These are phyloP conservation scores for Sechiopsis laciniata DNA, from an alignment of 306 rosid genomes.

Conservation along the genomic window DNA sequence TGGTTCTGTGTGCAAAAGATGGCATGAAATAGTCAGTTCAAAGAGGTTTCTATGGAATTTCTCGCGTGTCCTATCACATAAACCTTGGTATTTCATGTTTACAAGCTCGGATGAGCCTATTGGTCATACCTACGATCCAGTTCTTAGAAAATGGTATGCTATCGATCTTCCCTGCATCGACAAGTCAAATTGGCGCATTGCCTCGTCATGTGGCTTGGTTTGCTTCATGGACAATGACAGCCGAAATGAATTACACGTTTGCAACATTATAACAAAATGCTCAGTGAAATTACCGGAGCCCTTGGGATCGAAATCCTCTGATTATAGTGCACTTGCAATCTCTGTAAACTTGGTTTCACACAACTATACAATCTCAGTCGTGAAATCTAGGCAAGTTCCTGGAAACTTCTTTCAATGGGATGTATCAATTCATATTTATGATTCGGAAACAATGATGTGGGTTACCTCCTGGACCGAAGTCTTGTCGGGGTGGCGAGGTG, in stretches of 20 bases:
- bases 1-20: constrained; percentile 72
- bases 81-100: constrained; percentile 97
- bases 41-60: constrained; percentile 60
- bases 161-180: constrained; percentile 67
- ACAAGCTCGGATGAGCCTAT: constrained; percentile 64
- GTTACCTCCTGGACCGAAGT: constrained; percentile 56
- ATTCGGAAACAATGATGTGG: constrained; percentile 58
- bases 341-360: constrained; percentile 48
- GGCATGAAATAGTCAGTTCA: constrained; percentile 69
- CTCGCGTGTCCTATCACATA: constrained; percentile 46
- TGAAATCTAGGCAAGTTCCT: constrained; percentile 80
- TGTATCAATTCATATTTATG: constrained; percentile 60
- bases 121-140: constrained; percentile 69
- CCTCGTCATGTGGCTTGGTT: constrained; percentile 73
- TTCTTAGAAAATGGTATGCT: constrained; percentile 80
- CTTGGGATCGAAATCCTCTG: constrained; percentile 48
- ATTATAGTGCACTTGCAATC: constrained; percentile 74
- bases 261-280: constrained; percentile 69
- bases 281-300: constrained; percentile 61
- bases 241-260: constrained; percentile 48
- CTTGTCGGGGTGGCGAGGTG: constrained; percentile 89
- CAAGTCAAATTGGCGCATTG: constrained; percentile 52
- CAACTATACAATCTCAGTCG: constrained; percentile 51
- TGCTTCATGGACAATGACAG: constrained; percentile 82
- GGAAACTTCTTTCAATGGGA: constrained; percentile 71